Percentiles rank a stretch among this genome's conserved stretches.
phyloP scores from a whole-genome alignment of 805 yeast genomes.

The Kodamaea leandrae region DNA sequence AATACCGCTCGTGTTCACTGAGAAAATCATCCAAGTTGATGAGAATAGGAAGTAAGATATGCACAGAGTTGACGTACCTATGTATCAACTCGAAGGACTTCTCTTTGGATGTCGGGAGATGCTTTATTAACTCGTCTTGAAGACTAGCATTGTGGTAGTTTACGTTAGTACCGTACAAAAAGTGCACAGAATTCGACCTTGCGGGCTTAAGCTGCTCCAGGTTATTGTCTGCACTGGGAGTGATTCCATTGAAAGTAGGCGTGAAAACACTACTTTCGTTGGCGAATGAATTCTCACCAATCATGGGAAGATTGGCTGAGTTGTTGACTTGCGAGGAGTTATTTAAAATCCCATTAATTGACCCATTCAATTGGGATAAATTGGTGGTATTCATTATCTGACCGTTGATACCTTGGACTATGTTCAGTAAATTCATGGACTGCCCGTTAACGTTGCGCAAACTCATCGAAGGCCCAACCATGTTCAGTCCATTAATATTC shows the following conservation, averaged over 20 bases:
- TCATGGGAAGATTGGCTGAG: background rate
- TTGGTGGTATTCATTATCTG: too few species aligned
- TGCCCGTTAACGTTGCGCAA: too few species aligned
- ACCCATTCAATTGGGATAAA: too few species aligned
- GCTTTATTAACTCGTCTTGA: conserved; percentile 37
- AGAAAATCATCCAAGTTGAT: conserved; percentile 44
- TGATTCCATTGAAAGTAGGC: background rate
- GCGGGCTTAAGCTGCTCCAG: conserved; percentile 24
- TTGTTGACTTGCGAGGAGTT: too few species aligned
- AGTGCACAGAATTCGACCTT: conserved; percentile 29
- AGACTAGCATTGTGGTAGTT: conserved; percentile 35
- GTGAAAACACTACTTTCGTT: background rate
- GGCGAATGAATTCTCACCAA: background rate
- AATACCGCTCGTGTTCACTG: conserved; percentile 46
- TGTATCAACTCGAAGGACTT: conserved; percentile 47
- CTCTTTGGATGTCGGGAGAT: conserved; percentile 43
- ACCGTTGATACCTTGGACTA: too few species aligned
- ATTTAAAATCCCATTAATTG: too few species aligned
- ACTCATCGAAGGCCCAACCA: too few species aligned
- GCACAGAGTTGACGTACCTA: conserved; percentile 51
- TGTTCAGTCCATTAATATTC: too few species aligned
- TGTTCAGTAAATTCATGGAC: too few species aligned
- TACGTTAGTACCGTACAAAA: conserved; percentile 39
- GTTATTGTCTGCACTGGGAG: conserved; percentile 15
- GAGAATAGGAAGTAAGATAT: conserved; percentile 53